Base-by-base conservation (phyloP, 495 filamentous ascomycete genomes). In the Cryomyces minteri region DNA sequence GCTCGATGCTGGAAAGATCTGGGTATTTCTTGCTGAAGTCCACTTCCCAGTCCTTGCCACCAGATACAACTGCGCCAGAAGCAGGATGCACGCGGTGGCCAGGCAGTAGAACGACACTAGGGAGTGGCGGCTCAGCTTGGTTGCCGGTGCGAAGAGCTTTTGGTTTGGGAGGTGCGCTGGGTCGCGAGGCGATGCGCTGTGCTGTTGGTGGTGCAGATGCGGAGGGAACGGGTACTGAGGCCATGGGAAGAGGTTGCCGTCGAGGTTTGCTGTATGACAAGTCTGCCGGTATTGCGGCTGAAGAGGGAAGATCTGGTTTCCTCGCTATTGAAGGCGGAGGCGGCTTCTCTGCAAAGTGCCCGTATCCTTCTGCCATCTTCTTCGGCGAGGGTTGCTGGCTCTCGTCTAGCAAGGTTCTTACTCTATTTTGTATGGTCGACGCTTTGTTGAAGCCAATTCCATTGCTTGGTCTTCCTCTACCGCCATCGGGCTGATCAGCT, bases 361-460 rank as follows among this genome's bases (percentile, higher is more conserved):
- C 90, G 60, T 95, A 96, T 6, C 87, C 90, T 47, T 85, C 76
- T 4, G 85, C 86, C 1, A 86, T 90, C 54, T 80, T 80, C 6
- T 73, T 64, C 31, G 69, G 63, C 4, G 71, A 62, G 5, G 68
- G 63, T 52, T 75, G 76, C 40, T 68, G 71, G 45, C 76, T 80
- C 54, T 96, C 88, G 51, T 80, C 80, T n/a, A 98, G 64, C 39
- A 96, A 67, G 18, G 70, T 77, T 59, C 88, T 81, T 43, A 98
- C 84, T 53, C 86, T 81, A 54, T 83, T 88, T 58, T 94, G 85
- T 41, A 98, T 96, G 14, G 78, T 80, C 28, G 74, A 71, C 31
- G 86, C 86, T 34, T 80, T 69, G 6, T 50, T 41, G 38, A 31
- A 29, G 30, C 55, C 58, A n/a, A 58, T 58, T 25, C 18, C 18